These are phyloP conservation scores for Colletotrichum tofieldiae DNA, from an alignment of 2,329 filamentous ascomycete species.

Conservation along the genomic window DNA sequence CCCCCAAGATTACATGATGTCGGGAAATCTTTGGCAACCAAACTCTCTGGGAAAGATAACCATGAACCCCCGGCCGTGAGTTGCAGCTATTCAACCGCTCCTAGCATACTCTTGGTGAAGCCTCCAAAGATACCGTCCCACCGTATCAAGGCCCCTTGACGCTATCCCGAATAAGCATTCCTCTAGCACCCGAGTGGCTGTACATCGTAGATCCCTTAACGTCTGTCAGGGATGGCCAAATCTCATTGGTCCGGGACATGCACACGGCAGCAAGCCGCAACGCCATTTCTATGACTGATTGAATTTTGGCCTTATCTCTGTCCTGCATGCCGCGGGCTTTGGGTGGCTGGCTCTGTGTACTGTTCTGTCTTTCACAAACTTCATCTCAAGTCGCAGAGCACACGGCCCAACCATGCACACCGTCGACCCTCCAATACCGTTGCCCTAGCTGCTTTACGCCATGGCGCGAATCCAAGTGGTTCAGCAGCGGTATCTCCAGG, in stretches of 20 bases:
- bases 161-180: conserved; percentile 28
- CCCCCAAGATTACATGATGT: neutral
- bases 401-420: neutral
- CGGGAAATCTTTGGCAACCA: neutral
- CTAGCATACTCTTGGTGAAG: neutral
- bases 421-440: neutral
- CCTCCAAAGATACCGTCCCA: neutral
- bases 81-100: neutral
- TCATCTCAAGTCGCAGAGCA: neutral
- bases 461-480: neutral
- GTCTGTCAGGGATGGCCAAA: neutral
- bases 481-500: conserved; percentile 3
- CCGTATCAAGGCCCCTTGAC: conserved; percentile 7
- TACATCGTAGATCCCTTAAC: conserved; percentile 32
- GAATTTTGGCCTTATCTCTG: conserved; percentile 43
- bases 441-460: conserved; percentile 3
- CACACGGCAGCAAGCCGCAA: conserved; percentile 4
- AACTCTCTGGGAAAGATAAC: neutral
- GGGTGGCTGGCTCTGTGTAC: neutral
- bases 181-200: conserved; percentile 22
- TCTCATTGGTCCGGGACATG: conserved; percentile 9
- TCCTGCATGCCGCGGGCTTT: conserved; percentile 6
- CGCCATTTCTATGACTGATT: conserved; percentile 43
- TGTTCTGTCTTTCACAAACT: conserved; percentile 10
- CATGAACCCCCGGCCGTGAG: neutral